phyloP scores from a whole-genome alignment of 805 yeast genomes.

The Kuraishia cidri region DNA sequence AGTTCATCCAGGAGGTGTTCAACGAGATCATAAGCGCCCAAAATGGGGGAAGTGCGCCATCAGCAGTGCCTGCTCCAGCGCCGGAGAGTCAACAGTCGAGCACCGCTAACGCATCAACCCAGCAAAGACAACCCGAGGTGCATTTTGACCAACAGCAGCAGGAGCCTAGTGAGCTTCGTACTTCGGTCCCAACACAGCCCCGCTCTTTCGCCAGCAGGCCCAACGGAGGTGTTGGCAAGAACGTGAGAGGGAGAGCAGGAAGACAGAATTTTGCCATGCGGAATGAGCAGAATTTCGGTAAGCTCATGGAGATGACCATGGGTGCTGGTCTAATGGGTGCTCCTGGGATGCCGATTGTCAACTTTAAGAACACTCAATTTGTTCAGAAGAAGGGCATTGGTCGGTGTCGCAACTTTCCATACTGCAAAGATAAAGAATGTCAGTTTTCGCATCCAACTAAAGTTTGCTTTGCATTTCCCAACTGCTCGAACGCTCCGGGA shows the following conservation, averaged over 20 bases:
- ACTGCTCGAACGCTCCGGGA: slow-evolving; percentile 72
- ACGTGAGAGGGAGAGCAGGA: slow-evolving; percentile 3
- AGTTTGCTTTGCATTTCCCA: slow-evolving; percentile 64
- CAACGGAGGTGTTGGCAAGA: slow-evolving; percentile 17
- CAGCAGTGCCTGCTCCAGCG: slow-evolving; percentile 5
- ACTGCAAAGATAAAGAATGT: slow-evolving; percentile 60
- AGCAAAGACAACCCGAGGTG: slow-evolving; percentile 9
- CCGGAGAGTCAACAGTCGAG: slow-evolving; percentile 7
- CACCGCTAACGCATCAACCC: slow-evolving; percentile 7
- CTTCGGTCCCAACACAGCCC: slow-evolving; percentile 10
- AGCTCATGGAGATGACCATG: slow-evolving; percentile 27
- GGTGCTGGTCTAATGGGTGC: slow-evolving; percentile 7
- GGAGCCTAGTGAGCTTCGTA: neutral
- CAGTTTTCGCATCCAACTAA: slow-evolving; percentile 74
- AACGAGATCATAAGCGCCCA: slow-evolving; percentile 39
- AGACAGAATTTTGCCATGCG: slow-evolving; percentile 22
- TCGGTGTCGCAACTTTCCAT: slow-evolving; percentile 66
- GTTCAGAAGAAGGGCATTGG: slow-evolving; percentile 44
- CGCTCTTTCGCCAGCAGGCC: slow-evolving; percentile 10
- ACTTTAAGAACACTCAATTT: slow-evolving; percentile 18
- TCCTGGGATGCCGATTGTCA: slow-evolving; percentile 3
- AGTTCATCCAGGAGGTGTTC: slow-evolving; percentile 48
- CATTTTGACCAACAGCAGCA: slow-evolving; percentile 1
- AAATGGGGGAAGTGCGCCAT: slow-evolving; percentile 8
- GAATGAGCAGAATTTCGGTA: slow-evolving; percentile 30